Evolutionary conservation across 306 rosid species (phyloP).

Genomic region (Morella rubra): DNA sequence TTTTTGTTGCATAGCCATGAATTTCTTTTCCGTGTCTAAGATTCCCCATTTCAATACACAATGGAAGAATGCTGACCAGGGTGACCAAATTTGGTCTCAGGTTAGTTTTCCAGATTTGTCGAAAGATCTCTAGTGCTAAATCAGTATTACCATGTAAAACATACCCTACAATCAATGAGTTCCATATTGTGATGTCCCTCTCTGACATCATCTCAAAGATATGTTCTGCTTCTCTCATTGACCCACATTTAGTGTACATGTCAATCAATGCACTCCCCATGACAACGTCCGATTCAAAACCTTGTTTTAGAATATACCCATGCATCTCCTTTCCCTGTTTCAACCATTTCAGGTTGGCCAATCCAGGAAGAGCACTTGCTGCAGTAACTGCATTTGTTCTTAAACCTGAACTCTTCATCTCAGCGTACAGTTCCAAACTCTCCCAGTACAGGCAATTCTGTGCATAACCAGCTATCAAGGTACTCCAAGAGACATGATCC

Average conservation of each 20-base stretch:
- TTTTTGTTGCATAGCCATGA: slow-evolving; percentile 46
- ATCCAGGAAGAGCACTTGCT: slow-evolving; percentile 38
- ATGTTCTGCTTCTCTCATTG: slow-evolving; percentile 37
- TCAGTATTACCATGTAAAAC: slow-evolving; percentile 32
- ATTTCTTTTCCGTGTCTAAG: slow-evolving; percentile 47
- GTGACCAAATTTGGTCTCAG: slow-evolving; percentile 47
- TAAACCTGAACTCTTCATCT: slow-evolving; percentile 37
- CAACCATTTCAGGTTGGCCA: slow-evolving; percentile 45
- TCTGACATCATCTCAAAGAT: slow-evolving; percentile 31
- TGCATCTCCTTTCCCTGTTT: slow-evolving; percentile 47
- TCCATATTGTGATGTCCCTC: slow-evolving; percentile 38
- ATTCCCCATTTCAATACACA: slow-evolving; percentile 44
- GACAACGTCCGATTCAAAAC: slow-evolving; percentile 32
- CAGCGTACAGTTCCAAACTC: slow-evolving; percentile 29
- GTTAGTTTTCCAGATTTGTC: slow-evolving; percentile 33
- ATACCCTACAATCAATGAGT: slow-evolving; percentile 47
- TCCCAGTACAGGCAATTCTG: slow-evolving; percentile 31
- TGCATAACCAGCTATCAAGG: slow-evolving; percentile 46
- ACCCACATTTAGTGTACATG: slow-evolving; percentile 48
- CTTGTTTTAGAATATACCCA: slow-evolving; percentile 35
- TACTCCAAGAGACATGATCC: slow-evolving; percentile 47
- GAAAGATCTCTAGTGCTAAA: slow-evolving; percentile 32
- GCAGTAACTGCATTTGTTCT: slow-evolving; percentile 33
- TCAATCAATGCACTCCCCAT: slow-evolving; percentile 42
- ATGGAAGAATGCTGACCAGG: slow-evolving; percentile 43